A percentile compares a stretch with the other conserved stretches of the same genome.
Evolutionary conservation across 2,329 filamentous ascomycete genomes (phyloP).

Genomic region (Coniochaeta sp.): DNA sequence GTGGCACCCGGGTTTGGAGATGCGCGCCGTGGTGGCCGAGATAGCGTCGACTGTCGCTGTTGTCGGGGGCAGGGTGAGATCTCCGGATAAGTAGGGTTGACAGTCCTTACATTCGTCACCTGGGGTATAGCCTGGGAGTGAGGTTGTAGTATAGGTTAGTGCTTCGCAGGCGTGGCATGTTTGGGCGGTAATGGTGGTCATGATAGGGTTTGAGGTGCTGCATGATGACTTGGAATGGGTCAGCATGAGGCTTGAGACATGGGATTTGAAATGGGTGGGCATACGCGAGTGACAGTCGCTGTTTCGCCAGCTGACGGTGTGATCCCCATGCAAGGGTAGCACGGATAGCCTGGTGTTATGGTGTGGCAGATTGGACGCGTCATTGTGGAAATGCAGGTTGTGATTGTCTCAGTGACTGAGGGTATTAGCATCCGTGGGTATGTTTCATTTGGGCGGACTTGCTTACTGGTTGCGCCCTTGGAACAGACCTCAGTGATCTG

Average conservation of each 20-base stretch:
- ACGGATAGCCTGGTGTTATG: conserved; percentile 15
- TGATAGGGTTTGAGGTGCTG: conserved; percentile 9
- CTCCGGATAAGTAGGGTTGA: conserved; percentile 5
- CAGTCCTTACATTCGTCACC: conserved; percentile 16
- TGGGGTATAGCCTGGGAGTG: conserved; percentile 14
- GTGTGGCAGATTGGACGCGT: conserved; percentile 21
- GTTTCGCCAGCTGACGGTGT: conserved; percentile 11
- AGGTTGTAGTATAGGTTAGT: conserved; percentile 14
- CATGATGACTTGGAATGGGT: conserved; percentile 12
- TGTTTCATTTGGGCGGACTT: no score
- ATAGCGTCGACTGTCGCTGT: not conserved
- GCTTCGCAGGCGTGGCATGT: conserved; percentile 15
- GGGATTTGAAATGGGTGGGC: not conserved
- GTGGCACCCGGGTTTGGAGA: not conserved
- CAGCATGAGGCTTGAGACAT: not conserved
- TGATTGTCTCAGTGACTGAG: conserved; percentile 13
- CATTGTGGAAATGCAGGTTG: conserved; percentile 14
- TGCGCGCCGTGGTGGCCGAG: not conserved
- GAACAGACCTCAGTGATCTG: conserved; percentile 20
- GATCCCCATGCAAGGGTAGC: conserved; percentile 20
- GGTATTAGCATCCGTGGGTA: not conserved
- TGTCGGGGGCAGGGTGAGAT: not conserved
- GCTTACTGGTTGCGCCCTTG: conserved; percentile 14
- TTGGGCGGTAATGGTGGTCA: conserved; percentile 15
- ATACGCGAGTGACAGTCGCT: conserved; percentile 18